These are phyloP conservation scores for Sporothrix globosa DNA, from an alignment of 2,329 filamentous ascomycete species.

Conservation along the genomic window DNA sequence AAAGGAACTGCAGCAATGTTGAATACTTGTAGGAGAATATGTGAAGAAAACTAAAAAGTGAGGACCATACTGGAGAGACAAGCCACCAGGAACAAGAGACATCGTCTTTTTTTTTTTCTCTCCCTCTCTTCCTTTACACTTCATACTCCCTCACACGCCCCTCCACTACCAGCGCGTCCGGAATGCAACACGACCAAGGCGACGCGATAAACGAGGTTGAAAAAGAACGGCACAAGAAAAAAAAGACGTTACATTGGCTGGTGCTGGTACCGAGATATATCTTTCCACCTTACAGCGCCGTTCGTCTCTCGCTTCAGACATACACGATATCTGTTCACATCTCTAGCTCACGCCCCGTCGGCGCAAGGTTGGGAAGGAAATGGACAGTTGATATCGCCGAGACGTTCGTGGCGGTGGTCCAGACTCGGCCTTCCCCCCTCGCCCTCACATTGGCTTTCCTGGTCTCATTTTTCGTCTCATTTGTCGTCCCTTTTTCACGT, in stretches of 20 bases:
- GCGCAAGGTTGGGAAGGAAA: constrained; percentile 12
- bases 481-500: no score
- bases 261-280: neutral
- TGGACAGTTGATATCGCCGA: constrained; percentile 9
- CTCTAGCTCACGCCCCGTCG: constrained; percentile 3
- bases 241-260: constrained; percentile 16
- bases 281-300: neutral
- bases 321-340: no score
- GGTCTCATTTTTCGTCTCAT: neutral
- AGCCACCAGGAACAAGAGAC: constrained; percentile 26
- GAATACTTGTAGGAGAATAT: neutral
- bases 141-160: neutral
- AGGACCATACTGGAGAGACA: constrained; percentile 1
- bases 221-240: neutral
- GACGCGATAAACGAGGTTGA: constrained; percentile 18
- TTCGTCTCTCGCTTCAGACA: neutral
- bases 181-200: constrained; percentile 22
- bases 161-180: neutral
- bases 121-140: neutral
- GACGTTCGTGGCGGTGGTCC: constrained; percentile 13
- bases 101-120: constrained; percentile 5
- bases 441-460: neutral
- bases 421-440: neutral
- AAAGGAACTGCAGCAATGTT: constrained; percentile 3
- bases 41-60: neutral